phyloP scores from a whole-genome alignment of 306 rosid genomes.

The Rosa persica region DNA sequence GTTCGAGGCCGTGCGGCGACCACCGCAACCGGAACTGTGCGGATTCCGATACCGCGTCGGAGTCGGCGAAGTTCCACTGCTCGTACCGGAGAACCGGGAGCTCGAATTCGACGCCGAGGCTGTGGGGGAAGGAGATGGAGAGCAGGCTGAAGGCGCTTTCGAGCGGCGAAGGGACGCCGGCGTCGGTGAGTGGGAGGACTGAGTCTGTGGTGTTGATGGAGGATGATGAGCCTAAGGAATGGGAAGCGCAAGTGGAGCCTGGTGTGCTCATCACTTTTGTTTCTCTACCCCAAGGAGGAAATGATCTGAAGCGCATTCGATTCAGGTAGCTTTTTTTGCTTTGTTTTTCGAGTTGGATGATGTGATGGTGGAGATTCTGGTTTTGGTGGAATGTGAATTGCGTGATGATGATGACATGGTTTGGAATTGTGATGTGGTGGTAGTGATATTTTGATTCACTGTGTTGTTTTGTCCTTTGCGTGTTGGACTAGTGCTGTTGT shows the following conservation, averaged over 20 bases:
- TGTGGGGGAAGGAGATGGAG: slow-evolving; percentile 90
- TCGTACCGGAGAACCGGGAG: slow-evolving; percentile 78
- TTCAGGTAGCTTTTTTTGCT: slow-evolving; percentile 62
- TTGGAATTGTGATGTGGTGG: slow-evolving; percentile 29
- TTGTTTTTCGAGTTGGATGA: slow-evolving; percentile 27
- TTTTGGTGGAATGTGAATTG: slow-evolving; percentile 14
- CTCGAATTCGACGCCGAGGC: slow-evolving; percentile 79
- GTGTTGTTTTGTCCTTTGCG: slow-evolving; percentile 47
- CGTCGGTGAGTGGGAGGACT: slow-evolving; percentile 76
- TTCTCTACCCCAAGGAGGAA: slow-evolving; percentile 91
- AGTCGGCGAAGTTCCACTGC: slow-evolving; percentile 74
- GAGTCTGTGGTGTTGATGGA: slow-evolving; percentile 86
- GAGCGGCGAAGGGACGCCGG: slow-evolving; percentile 94
- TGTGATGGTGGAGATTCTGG: slow-evolving; percentile 30
- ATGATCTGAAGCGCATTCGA: slow-evolving; percentile 90
- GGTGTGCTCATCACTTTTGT: slow-evolving; percentile 96
- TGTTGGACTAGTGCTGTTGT: slow-evolving; percentile 28
- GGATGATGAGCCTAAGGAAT: slow-evolving; percentile 92
- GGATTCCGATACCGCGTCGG: slow-evolving; percentile 78
- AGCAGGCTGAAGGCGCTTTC: slow-evolving; percentile 74
- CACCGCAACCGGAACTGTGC: slow-evolving; percentile 50
- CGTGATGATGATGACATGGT: slow-evolving; percentile 41
- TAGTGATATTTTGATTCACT: slow-evolving; percentile 25
- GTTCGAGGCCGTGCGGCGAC: slow-evolving; percentile 65
- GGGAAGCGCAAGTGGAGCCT: slow-evolving; percentile 98